Conservation (phyloP, 2,329 filamentous ascomycete genomes). For the Colletotrichum echinochloae region DNA sequence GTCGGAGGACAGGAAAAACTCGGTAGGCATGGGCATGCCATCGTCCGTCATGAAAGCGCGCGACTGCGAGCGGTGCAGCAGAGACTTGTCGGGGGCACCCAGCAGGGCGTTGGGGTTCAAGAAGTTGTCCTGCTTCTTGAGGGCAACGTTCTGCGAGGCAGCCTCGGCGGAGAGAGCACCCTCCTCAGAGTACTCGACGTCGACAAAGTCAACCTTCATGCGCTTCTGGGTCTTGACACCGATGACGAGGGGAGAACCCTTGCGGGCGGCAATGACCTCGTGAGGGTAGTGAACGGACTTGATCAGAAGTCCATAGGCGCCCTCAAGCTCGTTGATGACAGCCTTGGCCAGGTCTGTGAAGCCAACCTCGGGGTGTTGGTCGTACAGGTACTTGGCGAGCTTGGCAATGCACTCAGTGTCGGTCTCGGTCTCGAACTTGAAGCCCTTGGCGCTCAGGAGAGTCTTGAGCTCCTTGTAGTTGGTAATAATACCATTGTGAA, state of each 20-base stretch:
- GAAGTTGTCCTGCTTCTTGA: conserved; percentile 86
- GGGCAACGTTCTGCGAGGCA: conserved; percentile 93
- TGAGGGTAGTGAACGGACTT: conserved; percentile 99
- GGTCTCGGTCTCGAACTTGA: conserved; percentile 99
- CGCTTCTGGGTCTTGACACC: conserved; percentile 97
- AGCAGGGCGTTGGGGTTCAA: conserved; percentile 77
- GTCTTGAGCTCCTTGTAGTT: conserved; percentile 99
- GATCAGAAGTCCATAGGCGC: conserved; percentile 95
- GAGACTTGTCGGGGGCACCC: conserved; percentile 94
- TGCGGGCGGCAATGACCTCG: conserved; percentile 96
- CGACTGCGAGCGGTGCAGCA: conserved; percentile 97
- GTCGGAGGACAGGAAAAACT: conserved; percentile 99
- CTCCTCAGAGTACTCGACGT: conserved; percentile 96
- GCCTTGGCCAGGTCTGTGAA: conserved; percentile 98
- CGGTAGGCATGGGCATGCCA: conserved; percentile 95
- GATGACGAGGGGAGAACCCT: conserved; percentile 97
- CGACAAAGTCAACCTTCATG: conserved; percentile 99
- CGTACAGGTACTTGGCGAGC: conserved; percentile 97
- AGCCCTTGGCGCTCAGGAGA: conserved; percentile 92
- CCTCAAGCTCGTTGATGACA: conserved; percentile 97
- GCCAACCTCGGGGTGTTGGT: conserved; percentile 92
- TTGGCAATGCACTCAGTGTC: conserved; percentile 99
- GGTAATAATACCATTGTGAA: conserved; percentile 99
- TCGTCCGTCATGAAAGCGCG: conserved; percentile 99
- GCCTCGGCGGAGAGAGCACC: conserved; percentile 90